phyloP scores from a whole-genome alignment of 192 early-diverging fungal species.

The Phlyctochytrium bullatum region DNA sequence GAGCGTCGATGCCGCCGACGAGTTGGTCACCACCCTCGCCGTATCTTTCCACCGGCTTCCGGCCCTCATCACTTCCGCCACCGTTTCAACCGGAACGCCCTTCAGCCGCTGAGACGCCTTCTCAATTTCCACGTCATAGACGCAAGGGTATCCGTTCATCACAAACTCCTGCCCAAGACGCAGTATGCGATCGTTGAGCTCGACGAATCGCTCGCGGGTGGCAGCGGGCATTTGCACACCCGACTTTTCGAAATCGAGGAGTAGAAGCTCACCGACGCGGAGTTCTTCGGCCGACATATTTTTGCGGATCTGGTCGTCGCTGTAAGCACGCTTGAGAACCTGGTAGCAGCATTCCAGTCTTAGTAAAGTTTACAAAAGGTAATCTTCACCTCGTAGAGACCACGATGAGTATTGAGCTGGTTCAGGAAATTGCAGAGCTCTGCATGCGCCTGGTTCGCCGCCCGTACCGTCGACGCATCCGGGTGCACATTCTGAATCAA shows the following conservation, averaged over 20 bases:
- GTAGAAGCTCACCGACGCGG: slow-evolving; percentile 75
- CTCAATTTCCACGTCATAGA: slow-evolving; percentile 28
- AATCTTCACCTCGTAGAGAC: slow-evolving; percentile 66
- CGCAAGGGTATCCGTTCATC: slow-evolving; percentile 13
- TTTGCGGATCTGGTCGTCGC: slow-evolving; percentile 50
- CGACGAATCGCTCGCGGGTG: slow-evolving; percentile 71
- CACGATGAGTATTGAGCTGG: slow-evolving; percentile 86
- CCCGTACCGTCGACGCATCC: slow-evolving; percentile 61
- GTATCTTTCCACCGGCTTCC: slow-evolving; percentile 14
- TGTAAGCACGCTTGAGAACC: slow-evolving; percentile 67
- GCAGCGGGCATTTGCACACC: slow-evolving; percentile 80
- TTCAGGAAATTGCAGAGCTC: slow-evolving; percentile 83
- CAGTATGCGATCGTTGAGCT: slow-evolving; percentile 80
- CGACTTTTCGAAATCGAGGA: slow-evolving; percentile 91
- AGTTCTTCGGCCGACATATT: slow-evolving; percentile 68
- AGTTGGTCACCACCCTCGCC: slow-evolving; percentile 60
- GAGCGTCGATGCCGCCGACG: slow-evolving; percentile 58
- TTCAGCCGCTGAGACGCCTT: slow-evolving; percentile 22
- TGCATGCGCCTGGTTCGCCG: slow-evolving; percentile 75
- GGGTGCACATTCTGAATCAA: slow-evolving; percentile 92
- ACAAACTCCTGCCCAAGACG: slow-evolving; percentile 73
- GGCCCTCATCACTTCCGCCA: background rate
- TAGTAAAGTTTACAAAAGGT: slow-evolving; percentile 3
- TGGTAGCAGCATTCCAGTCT: slow-evolving; percentile 24
- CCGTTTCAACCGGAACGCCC: slow-evolving; percentile 28